These are phyloP conservation scores for Cytospora mali DNA, from an alignment of 2,329 filamentous ascomycete genomes.

Conservation along the genomic window DNA sequence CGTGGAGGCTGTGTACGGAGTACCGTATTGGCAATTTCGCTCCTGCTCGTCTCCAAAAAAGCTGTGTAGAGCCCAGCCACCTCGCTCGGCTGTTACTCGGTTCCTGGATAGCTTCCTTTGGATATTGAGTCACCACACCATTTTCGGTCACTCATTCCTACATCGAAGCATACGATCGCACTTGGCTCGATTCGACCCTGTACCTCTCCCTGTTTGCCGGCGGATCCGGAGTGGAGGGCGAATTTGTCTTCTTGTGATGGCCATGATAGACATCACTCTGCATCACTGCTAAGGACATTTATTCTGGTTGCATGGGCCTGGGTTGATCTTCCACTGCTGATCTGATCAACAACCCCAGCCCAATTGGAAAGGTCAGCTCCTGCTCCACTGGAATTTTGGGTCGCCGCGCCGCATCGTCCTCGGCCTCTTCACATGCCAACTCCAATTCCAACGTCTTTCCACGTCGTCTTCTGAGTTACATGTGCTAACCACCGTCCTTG, in stretches of 20 bases:
- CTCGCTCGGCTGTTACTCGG: slow-evolving; percentile 1
- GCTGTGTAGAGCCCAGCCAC: neutral
- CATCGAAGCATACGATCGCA: slow-evolving; percentile 5
- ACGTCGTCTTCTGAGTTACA: neutral
- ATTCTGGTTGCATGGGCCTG: slow-evolving; percentile 19
- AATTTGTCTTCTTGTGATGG: slow-evolving; percentile 12
- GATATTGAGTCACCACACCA: slow-evolving; percentile 1
- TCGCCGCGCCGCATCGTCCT: slow-evolving; percentile 4
- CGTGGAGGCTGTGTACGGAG: neutral
- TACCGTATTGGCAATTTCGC: slow-evolving; percentile 1
- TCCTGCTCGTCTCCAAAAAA: neutral
- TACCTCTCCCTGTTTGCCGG: slow-evolving; percentile 15
- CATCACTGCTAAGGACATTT: slow-evolving; percentile 15
- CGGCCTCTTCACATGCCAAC: neutral
- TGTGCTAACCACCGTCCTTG: slow-evolving; percentile 6
- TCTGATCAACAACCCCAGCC: slow-evolving; percentile 20
- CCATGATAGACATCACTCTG: slow-evolving; percentile 6
- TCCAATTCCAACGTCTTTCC: neutral
- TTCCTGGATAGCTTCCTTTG: slow-evolving; percentile 7
- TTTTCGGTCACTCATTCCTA: neutral
- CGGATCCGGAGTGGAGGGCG: slow-evolving; percentile 8
- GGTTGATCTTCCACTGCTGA: slow-evolving; percentile 19
- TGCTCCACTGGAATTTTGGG: slow-evolving; percentile 12
- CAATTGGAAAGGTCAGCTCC: slow-evolving; percentile 18
- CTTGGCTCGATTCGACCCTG: slow-evolving; percentile 16